Base-by-base conservation (phyloP, 108 stramenopile genomes). In the Fragilaria crotonensis region DNA sequence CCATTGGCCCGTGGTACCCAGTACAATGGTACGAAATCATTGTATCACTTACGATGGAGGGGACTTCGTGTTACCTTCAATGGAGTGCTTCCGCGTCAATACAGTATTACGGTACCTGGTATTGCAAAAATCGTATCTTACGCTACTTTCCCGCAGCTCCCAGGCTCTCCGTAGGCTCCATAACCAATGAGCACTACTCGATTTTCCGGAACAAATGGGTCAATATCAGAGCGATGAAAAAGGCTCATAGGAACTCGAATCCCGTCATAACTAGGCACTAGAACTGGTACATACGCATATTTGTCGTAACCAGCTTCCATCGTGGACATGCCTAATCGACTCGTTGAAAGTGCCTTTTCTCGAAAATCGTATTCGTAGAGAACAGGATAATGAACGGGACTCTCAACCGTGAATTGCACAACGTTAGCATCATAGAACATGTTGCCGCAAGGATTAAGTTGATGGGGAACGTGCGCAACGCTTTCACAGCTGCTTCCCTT, bases 111-210 rank as follows among this genome's bases (percentile, higher is more conserved):
- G n/a, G n/a, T n/a, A n/a, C n/a, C n/a, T n/a, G n/a, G n/a, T n/a
- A n/a, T n/a, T n/a, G n/a, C n/a, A n/a, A n/a, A n/a, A n/a, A n/a
- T n/a, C n/a, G n/a, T n/a, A n/a, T n/a, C n/a, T n/a, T n/a, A n/a
- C n/a, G n/a, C n/a, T n/a, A n/a, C n/a, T n/a, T n/a, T n/a, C n/a
- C n/a, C n/a, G n/a, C n/a, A n/a, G n/a, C n/a, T n/a, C n/a, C n/a
- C n/a, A n/a, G 59, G 52, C 46, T 73, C 63, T 21, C 83, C 87
- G 33, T 88, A 88, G 33, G 81, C 54, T n/a, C 87, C 87, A 58
- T 88, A 88, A 4, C 66, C 81, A 23, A 63, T 33, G 30, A 83
- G 25, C 28, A 83, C 33, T 3, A 70, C 60, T 0, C 62, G 62
- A 20, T n/a, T 27, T 30, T 30, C 21, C 11, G 5, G 22, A 22